These are phyloP conservation scores for Mycena filopes DNA, from an alignment of 768 basidiomycete genomes.

Conservation along the genomic window DNA sequence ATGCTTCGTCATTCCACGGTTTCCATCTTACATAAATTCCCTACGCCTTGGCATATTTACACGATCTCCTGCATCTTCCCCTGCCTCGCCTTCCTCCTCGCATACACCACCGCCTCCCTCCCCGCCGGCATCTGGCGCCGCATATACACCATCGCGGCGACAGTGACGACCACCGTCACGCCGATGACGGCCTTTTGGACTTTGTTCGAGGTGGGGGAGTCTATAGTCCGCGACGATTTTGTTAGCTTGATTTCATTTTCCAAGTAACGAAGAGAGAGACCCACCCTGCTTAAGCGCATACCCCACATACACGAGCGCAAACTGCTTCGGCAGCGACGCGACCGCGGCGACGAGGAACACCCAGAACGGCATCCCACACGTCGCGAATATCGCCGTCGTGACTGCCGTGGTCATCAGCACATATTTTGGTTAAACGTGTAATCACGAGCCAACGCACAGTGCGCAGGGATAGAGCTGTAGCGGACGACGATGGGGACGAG, in stretches of 20 bases:
- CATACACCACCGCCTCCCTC: conserved; percentile 29
- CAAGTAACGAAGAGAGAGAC: no score
- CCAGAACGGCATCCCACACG: conserved; percentile 52
- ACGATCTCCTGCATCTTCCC: conserved; percentile 23
- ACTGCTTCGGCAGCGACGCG: conserved; percentile 55
- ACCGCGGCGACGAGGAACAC: conserved; percentile 52
- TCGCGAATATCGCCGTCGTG: conserved; percentile 52
- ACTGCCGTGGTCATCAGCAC: conserved; percentile 34
- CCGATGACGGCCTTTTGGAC: conserved; percentile 50
- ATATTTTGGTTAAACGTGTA: no score
- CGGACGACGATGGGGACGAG: conserved; percentile 44
- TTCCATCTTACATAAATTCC: no score
- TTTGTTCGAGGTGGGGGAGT: conserved; percentile 38
- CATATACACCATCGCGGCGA: conserved; percentile 52
- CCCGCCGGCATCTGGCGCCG: conserved; percentile 45
- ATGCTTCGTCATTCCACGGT: no score
- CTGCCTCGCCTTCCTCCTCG: conserved; percentile 33
- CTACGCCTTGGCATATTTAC: no score
- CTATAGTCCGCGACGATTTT: not conserved
- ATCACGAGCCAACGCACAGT: conserved; percentile 43
- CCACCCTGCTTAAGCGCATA: conserved; percentile 30
- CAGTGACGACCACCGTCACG: conserved; percentile 38
- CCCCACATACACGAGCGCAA: conserved; percentile 57
- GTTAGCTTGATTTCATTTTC: not conserved
- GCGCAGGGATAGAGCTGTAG: conserved; percentile 48